These are phyloP conservation scores for Gynostemma pentaphyllum DNA, from an alignment of 306 rosid species.

Conservation along the genomic window DNA sequence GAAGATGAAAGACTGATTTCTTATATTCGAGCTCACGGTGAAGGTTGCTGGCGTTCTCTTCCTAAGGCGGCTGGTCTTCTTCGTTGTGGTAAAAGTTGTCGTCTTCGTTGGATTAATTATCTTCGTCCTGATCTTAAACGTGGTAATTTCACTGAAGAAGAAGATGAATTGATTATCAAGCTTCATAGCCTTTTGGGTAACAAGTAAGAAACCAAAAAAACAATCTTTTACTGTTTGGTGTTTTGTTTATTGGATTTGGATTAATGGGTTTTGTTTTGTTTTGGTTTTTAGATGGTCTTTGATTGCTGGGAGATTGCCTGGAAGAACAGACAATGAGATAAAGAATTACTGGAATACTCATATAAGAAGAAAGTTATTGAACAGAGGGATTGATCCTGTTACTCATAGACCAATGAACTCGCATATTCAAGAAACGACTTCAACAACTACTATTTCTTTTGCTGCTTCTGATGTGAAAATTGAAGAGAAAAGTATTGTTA, in stretches of 20 bases:
- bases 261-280: constrained; percentile 22
- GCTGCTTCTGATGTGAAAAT: constrained; percentile 30
- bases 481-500: constrained; percentile 28
- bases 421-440: constrained; percentile 22
- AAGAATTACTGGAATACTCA: constrained; percentile 98
- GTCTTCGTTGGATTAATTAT: constrained; percentile 95
- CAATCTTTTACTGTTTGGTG: too few species aligned
- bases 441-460: constrained; percentile 50
- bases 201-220: constrained; percentile 46
- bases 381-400: constrained; percentile 90
- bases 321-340: constrained; percentile 94
- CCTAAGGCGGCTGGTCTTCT: constrained; percentile 98
- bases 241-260: background rate
- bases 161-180: constrained; percentile 93
- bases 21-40: constrained; percentile 85
- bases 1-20: constrained; percentile 86
- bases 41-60: constrained; percentile 94
- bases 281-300: constrained; percentile 67
- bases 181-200: constrained; percentile 93
- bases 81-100: constrained; percentile 92
- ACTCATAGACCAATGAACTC: constrained; percentile 70
- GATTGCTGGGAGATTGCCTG: constrained; percentile 88
- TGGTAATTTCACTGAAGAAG: constrained; percentile 90
- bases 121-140: constrained; percentile 96
- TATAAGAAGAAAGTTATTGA: constrained; percentile 85